A percentile compares a stretch with the other conserved stretches of the same genome.
phyloP scores from a whole-genome alignment of 176 grass and related monocot genomes.

The Musa itinerans region DNA sequence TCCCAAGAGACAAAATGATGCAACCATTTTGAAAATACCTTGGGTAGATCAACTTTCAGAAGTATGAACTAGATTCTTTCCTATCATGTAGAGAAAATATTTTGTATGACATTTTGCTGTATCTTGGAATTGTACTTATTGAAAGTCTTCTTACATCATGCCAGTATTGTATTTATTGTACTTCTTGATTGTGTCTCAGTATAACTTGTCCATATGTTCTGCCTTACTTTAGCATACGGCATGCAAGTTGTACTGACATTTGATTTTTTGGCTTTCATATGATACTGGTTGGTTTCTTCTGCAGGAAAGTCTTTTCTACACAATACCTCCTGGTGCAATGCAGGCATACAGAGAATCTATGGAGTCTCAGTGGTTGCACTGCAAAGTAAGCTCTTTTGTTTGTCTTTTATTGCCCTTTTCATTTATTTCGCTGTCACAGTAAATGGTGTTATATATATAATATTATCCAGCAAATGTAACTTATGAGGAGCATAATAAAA shows the following conservation, averaged over 20 bases:
- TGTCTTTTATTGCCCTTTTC: background rate
- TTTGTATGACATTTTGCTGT: constrained; percentile 2
- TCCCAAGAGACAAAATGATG: constrained; percentile 70
- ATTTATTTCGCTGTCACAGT: background rate
- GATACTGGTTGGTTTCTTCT: constrained; percentile 25
- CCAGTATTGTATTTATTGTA: background rate
- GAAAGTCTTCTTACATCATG: background rate
- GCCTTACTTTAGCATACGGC: background rate
- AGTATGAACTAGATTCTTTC: constrained; percentile 33
- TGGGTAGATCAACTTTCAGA: constrained; percentile 49
- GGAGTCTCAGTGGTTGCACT: constrained; percentile 44
- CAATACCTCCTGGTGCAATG: constrained; percentile 64
- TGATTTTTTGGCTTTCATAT: constrained; percentile 3
- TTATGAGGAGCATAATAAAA: no score
- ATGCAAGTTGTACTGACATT: background rate
- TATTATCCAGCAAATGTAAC: no score
- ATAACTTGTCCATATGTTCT: background rate
- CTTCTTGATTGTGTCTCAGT: background rate
- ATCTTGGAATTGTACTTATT: background rate
- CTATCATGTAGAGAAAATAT: background rate
- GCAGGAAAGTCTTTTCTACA: constrained; percentile 82
- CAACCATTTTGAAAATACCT: constrained; percentile 66
- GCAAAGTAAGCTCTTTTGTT: constrained; percentile 49
- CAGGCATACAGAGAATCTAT: constrained; percentile 67
- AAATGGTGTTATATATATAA: no score